Evolutionary conservation across 306 rosid genomes (phyloP), one percentile per base, ranked within the genome.

Genomic region (Begonia masoniana): DNA sequence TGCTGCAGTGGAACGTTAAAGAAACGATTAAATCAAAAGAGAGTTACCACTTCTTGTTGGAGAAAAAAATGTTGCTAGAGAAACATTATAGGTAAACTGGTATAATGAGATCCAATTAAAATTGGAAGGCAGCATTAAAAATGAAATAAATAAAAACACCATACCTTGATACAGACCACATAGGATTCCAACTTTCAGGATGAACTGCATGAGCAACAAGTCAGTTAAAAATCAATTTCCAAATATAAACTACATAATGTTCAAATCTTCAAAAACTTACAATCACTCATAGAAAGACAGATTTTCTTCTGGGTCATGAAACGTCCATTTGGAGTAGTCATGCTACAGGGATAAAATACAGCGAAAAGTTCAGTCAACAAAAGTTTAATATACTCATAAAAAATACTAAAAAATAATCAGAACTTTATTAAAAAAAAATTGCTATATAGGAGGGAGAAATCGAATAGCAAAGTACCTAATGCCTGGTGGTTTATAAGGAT

Each of bases 151-250:
- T 45, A 45, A 45, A 43, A 45, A 45, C n/a, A 41, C 47, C 87
- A 71, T 64, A 91, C 99, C 96, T 91, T 57, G 99, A 83, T 13
- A 83, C 96, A 9, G 96, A 91, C 99, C 99, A 91, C 96, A 91
- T 83, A 12, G 99, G 99, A 79, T 91, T 91, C 99, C 99, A 91
- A 77, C 81, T 83, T 76, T 91, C 99, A 5, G 99, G 99, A 75
- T 91, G 99, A 76, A 86, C 99, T 86, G 77, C 75, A 70, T 59
- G 61, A 52, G 13, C 45, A 72, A 42, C 67, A 68, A 61, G 39
- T 16, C 58, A 21, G 10, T 43, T 48, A 70, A 15, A 70, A 52
- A 43, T 41, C 26, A 59, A 23, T 52, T 54, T 47, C 46, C 26
- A 50, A 3, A 51, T 24, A 56, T 65, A 48, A 43, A 67, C 57